These are phyloP conservation scores for Edaphochlamys debaryana DNA, from an alignment of 139 green algal genomes.

Conservation along the genomic window DNA sequence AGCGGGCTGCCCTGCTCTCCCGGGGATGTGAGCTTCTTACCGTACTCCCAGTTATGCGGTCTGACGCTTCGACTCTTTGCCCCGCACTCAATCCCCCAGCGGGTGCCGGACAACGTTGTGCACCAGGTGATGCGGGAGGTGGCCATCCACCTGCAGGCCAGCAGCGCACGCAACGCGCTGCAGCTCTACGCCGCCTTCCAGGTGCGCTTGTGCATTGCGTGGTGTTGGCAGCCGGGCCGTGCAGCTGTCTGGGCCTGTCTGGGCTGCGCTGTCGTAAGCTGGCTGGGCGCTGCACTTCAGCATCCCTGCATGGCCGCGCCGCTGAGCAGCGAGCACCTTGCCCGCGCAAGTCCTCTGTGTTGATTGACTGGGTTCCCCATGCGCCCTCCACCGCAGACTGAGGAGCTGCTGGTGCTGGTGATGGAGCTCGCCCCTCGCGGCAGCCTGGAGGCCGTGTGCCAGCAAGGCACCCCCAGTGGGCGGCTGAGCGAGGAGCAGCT, in stretches of 20 bases:
- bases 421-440: background rate
- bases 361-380: too few relatives aligned
- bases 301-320: background rate
- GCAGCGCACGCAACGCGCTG: background rate
- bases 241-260: background rate
- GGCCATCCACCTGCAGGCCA: background rate
- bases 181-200: constrained; percentile 27
- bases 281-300: too few relatives aligned
- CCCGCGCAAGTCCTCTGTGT: too few relatives aligned
- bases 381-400: background rate
- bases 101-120: background rate
- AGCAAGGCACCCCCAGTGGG: background rate
- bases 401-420: constrained; percentile 14
- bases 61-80: too few relatives aligned
- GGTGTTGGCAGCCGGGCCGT: background rate
- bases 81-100: too few relatives aligned
- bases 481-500: constrained; percentile 12
- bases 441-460: background rate
- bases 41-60: too few relatives aligned
- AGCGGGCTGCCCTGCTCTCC: too few relatives aligned
- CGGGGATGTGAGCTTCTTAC: too few relatives aligned
- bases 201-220: background rate
- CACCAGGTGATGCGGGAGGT: constrained; percentile 16
- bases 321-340: background rate
- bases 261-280: background rate